Conservation (phyloP, 306 rosid species). For the Vigna angularis region DNA sequence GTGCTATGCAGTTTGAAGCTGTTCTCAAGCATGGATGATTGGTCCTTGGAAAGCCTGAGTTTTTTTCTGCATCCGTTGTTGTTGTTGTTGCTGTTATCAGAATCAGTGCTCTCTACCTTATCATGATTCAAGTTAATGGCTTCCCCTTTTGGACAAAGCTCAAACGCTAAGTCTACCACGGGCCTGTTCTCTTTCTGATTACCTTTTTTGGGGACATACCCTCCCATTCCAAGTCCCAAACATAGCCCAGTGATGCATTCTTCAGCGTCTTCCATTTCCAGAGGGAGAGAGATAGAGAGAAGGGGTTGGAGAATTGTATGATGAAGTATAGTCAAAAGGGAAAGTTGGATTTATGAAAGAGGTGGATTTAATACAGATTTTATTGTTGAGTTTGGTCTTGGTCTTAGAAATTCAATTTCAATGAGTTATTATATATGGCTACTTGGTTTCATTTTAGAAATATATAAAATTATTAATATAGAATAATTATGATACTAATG, state of each 20-base stretch:
- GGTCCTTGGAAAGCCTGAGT: conserved; percentile 77
- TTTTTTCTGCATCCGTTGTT: conserved; percentile 57
- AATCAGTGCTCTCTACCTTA: conserved; percentile 37
- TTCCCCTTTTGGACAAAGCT: conserved; percentile 53
- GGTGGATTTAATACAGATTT: conserved; percentile 53
- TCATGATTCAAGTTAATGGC: conserved; percentile 28
- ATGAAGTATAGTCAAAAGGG: conserved; percentile 47
- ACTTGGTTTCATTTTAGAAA: conserved; percentile 34
- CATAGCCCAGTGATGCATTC: conserved; percentile 61
- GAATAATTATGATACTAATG: conserved; percentile 29
- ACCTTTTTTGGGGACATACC: conserved; percentile 46
- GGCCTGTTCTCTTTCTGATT: conserved; percentile 38
- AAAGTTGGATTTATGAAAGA: conserved; percentile 48
- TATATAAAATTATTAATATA: neutral
- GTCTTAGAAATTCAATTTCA: conserved; percentile 44
- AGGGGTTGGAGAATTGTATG: conserved; percentile 39
- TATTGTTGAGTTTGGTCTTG: conserved; percentile 48
- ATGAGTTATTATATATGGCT: conserved; percentile 45
- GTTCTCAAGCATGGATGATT: conserved; percentile 68
- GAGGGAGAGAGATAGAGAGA: conserved; percentile 21
- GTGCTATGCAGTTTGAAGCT: conserved; percentile 73
- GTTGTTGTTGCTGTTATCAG: conserved; percentile 35
- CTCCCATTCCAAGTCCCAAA: conserved; percentile 68
- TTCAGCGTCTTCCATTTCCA: conserved; percentile 57
- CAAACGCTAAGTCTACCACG: conserved; percentile 47